phyloP scores from a whole-genome alignment of 176 grass and related monocot genomes.

The Puccinellia tenuiflora region DNA sequence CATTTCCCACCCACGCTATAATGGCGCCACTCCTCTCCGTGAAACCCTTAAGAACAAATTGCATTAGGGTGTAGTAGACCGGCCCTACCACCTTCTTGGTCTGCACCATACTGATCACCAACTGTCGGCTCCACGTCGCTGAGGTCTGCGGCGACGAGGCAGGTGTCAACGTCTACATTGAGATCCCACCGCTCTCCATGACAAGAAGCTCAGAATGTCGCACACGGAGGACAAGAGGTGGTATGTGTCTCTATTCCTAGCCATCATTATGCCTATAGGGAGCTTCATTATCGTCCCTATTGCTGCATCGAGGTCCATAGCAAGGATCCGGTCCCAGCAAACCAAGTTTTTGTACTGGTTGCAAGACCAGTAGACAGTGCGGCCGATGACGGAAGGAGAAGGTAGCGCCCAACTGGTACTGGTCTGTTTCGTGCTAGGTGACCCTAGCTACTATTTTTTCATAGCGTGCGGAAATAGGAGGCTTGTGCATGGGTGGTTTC shows the following conservation, averaged over 20 bases:
- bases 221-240: background rate
- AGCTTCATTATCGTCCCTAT: background rate
- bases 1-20: background rate
- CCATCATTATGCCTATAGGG: background rate
- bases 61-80: background rate
- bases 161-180: background rate
- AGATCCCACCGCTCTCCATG: background rate
- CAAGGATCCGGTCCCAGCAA: background rate
- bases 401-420: background rate
- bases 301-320: background rate
- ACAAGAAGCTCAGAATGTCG: background rate
- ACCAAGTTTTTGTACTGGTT: background rate
- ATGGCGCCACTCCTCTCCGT: background rate
- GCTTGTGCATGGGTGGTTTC: too few relatives aligned
- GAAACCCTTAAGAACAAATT: background rate
- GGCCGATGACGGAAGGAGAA: background rate
- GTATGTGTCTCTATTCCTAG: fast-evolving
- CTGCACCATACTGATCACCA: background rate
- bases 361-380: background rate
- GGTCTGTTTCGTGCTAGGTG: background rate
- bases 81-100: background rate
- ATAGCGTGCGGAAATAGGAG: too few relatives aligned
- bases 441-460: too few relatives aligned
- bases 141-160: background rate
- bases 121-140: background rate